phyloP scores from a whole-genome alignment of 805 yeast genomes.

The Nakazawaea populi region DNA sequence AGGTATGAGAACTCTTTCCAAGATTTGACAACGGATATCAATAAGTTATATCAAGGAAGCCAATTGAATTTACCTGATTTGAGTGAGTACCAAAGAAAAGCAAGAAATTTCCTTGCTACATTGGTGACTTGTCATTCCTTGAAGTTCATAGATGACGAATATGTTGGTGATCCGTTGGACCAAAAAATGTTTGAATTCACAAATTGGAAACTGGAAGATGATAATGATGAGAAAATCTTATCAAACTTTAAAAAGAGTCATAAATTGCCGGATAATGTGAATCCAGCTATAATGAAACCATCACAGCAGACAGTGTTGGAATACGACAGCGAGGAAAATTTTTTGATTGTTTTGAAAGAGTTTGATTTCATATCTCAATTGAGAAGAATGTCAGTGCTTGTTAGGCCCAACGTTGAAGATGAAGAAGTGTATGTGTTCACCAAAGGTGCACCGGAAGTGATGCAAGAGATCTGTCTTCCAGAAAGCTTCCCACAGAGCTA shows the following conservation, averaged over 20 bases:
- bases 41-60: slow-evolving; percentile 32
- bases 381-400: slow-evolving; percentile 87
- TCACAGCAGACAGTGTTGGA: slow-evolving; percentile 14
- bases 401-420: slow-evolving; percentile 35
- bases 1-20: slow-evolving; percentile 21
- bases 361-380: slow-evolving; percentile 83
- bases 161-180: slow-evolving; percentile 93
- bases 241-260: slow-evolving; percentile 18
- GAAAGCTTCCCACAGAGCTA: slow-evolving; percentile 70
- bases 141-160: slow-evolving; percentile 67
- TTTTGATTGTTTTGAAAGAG: slow-evolving; percentile 35
- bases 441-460: slow-evolving; percentile 97
- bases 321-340: slow-evolving; percentile 20
- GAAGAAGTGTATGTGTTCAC: slow-evolving; percentile 51
- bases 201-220: slow-evolving; percentile 70
- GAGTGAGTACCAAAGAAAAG: slow-evolving; percentile 16
- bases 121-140: slow-evolving; percentile 87
- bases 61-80: slow-evolving; percentile 24
- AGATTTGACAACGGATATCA: slow-evolving; percentile 28
- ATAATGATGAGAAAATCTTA: slow-evolving; percentile 33
- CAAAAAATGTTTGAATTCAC: slow-evolving; percentile 90
- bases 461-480: slow-evolving; percentile 68
- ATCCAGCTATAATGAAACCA: slow-evolving; percentile 49
- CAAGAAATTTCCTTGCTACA: slow-evolving; percentile 30
- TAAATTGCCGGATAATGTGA: slow-evolving; percentile 29